phyloP scores from a whole-genome alignment of 1,139 yeast genomes.

The Lodderomyces beijingensis region DNA sequence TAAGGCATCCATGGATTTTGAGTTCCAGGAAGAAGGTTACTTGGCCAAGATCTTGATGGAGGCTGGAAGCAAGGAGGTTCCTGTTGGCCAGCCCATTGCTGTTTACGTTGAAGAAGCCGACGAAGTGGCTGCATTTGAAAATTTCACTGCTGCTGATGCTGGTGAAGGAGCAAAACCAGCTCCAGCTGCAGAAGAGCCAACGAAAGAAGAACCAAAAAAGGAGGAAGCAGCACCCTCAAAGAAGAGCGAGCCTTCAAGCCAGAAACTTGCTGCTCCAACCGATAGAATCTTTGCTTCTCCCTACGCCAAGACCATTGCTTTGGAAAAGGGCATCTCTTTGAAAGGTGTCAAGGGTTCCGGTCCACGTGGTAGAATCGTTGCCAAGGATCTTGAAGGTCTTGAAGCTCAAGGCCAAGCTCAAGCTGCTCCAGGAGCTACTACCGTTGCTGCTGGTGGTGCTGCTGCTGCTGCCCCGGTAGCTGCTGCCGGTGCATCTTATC shows the following conservation, averaged over 20 bases:
- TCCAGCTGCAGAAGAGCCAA: slow-evolving; percentile 32
- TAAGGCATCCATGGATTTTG: slow-evolving; percentile 98
- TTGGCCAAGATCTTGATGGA: slow-evolving; percentile 86
- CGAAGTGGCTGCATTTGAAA: slow-evolving; percentile 84
- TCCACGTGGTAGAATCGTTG: slow-evolving; percentile 90
- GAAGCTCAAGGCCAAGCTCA: slow-evolving; percentile 17
- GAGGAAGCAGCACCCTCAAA: slow-evolving; percentile 23
- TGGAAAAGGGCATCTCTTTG: slow-evolving; percentile 86
- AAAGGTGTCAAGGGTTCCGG: slow-evolving; percentile 88
- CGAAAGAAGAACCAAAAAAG: slow-evolving; percentile 21
- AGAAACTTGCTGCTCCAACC: slow-evolving; percentile 24
- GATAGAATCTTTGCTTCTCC: slow-evolving; percentile 93
- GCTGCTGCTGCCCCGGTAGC: slow-evolving; percentile 48
- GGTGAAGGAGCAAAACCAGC: slow-evolving; percentile 48
- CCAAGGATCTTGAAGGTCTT: slow-evolving; percentile 80
- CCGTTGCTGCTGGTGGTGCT: slow-evolving; percentile 31
- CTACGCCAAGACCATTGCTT: slow-evolving; percentile 86
- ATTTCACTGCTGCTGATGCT: slow-evolving; percentile 82
- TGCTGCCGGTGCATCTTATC: slow-evolving; percentile 54
- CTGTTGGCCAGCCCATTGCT: slow-evolving; percentile 94
- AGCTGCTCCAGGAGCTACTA: slow-evolving; percentile 36
- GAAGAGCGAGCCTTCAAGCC: slow-evolving; percentile 14
- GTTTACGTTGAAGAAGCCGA: slow-evolving; percentile 86
- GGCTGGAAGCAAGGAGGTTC: slow-evolving; percentile 84
- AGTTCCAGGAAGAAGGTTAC: slow-evolving; percentile 97